A percentile compares a stretch with the other conserved stretches of the same genome.
These are phyloP conservation scores for Sphaerosporella brunnea DNA, from an alignment of 495 filamentous ascomycete genomes.

Conservation along the genomic window DNA sequence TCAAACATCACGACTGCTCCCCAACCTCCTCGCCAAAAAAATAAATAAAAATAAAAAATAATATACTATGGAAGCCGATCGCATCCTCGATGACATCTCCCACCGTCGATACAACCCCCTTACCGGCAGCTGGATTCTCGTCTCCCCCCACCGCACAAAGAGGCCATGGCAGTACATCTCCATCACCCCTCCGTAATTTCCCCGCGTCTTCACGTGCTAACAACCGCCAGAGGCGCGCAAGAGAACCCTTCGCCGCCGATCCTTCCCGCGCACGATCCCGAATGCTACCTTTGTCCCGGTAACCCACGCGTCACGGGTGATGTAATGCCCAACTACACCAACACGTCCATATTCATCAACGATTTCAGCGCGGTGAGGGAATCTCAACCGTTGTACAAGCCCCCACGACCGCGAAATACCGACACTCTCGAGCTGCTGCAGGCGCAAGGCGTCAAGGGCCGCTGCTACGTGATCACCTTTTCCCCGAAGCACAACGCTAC, in stretches of 20 bases:
- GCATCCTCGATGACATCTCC: constrained; percentile 86
- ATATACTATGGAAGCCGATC: constrained; percentile 20
- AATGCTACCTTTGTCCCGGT: constrained; percentile 92
- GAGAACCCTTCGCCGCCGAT: constrained; percentile 62
- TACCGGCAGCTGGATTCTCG: constrained; percentile 72
- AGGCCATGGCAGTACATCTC: constrained; percentile 76
- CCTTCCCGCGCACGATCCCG: constrained; percentile 61
- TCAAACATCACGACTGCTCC: too few relatives aligned
- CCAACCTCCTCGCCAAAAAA: too few relatives aligned
- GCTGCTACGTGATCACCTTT: constrained; percentile 96
- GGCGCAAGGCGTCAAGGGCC: constrained; percentile 74
- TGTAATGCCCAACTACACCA: constrained; percentile 66
- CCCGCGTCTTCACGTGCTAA: too few relatives aligned
- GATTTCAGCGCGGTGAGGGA: constrained; percentile 97
- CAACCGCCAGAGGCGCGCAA: constrained; percentile 56
- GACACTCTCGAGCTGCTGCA: constrained; percentile 41
- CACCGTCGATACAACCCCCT: constrained; percentile 89
- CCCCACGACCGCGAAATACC: too few relatives aligned
- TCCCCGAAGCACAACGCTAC: constrained; percentile 78
- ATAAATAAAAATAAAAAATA: too few relatives aligned
- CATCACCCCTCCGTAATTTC: background rate
- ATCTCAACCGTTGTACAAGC: constrained; percentile 61
- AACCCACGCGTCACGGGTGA: constrained; percentile 87
- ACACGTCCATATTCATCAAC: constrained; percentile 89
- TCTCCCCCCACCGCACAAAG: constrained; percentile 91